phyloP scores from a whole-genome alignment of 1,284 basidiomycete genomes.

The Trametes pubescens region DNA sequence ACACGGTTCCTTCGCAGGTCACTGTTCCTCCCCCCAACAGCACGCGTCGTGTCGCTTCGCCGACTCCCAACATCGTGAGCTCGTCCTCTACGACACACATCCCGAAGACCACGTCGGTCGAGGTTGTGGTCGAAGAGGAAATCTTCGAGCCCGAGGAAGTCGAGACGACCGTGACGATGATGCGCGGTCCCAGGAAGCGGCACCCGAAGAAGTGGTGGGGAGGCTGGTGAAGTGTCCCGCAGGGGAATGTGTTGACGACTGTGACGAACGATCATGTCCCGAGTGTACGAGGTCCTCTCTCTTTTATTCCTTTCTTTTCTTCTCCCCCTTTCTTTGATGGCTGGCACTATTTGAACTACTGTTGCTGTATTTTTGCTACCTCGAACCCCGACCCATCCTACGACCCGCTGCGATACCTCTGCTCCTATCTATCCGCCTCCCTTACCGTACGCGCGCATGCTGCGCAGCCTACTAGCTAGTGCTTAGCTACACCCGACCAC shows the following conservation, averaged over 20 bases:
- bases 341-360: constrained; percentile 33
- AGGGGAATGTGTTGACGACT: constrained; percentile 27
- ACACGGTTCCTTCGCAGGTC: constrained; percentile 60
- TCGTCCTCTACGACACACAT: constrained; percentile 61
- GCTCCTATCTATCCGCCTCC: constrained; percentile 16
- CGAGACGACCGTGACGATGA: constrained; percentile 34
- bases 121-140: constrained; percentile 66
- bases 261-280: constrained; percentile 34
- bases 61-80: constrained; percentile 68
- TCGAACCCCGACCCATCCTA: constrained; percentile 28
- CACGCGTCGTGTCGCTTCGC: constrained; percentile 77
- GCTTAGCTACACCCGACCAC: constrained; percentile 31
- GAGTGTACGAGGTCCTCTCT: constrained; percentile 36
- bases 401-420: constrained; percentile 32
- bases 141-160: constrained; percentile 41
- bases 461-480: constrained; percentile 30
- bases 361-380: constrained; percentile 32
- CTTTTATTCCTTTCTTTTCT: constrained; percentile 38
- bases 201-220: constrained; percentile 37
- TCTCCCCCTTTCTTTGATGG: constrained; percentile 33
- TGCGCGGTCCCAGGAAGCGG: constrained; percentile 33
- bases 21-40: constrained; percentile 78
- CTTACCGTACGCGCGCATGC: constrained; percentile 20
- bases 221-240: constrained; percentile 31
- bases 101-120: constrained; percentile 75